Evolutionary conservation across 495 filamentous ascomycete genomes (phyloP).

Genomic region (Aspergillus diversus): DNA sequence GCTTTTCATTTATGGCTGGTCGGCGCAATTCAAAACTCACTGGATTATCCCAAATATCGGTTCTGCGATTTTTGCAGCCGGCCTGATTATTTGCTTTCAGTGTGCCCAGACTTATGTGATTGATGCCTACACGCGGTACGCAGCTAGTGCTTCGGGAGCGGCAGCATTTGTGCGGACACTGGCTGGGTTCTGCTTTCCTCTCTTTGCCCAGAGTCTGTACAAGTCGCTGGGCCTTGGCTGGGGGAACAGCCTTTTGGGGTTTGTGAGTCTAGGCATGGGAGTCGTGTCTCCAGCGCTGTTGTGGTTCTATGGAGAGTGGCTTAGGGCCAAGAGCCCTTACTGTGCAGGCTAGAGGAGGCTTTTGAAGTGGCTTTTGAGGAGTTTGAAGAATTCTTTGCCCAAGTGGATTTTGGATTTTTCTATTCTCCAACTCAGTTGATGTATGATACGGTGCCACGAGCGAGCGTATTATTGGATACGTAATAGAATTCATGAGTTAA

Average conservation of each 20-base stretch:
- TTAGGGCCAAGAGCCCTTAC: conserved; percentile 16
- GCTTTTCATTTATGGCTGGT: conserved; percentile 26
- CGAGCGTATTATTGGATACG: too few relatives aligned
- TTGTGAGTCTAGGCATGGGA: conserved; percentile 15
- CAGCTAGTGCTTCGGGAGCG: conserved; percentile 20
- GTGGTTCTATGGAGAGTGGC: conserved; percentile 18
- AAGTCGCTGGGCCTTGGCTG: conserved; percentile 18
- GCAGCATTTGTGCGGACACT: conserved; percentile 20
- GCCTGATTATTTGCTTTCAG: conserved; percentile 31
- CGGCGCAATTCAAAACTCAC: conserved; percentile 31
- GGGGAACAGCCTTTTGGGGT: conserved; percentile 21
- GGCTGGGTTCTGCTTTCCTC: conserved; percentile 21
- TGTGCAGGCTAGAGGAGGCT: conserved; percentile 7
- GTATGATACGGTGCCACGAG: too few relatives aligned
- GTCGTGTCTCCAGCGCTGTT: conserved; percentile 17
- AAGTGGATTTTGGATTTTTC: too few relatives aligned
- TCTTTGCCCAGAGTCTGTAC: conserved; percentile 20
- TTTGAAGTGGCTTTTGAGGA: too few relatives aligned
- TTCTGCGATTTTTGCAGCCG: conserved; percentile 49
- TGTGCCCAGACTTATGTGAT: conserved; percentile 22
- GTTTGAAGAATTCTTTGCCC: too few relatives aligned
- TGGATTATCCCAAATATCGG: conserved; percentile 56
- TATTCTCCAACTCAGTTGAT: too few relatives aligned
- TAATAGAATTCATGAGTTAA: too few relatives aligned
- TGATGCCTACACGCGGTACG: conserved; percentile 21